Conservation (phyloP, 2,329 filamentous ascomycete species). For the Aspergillus fijiensis region DNA sequence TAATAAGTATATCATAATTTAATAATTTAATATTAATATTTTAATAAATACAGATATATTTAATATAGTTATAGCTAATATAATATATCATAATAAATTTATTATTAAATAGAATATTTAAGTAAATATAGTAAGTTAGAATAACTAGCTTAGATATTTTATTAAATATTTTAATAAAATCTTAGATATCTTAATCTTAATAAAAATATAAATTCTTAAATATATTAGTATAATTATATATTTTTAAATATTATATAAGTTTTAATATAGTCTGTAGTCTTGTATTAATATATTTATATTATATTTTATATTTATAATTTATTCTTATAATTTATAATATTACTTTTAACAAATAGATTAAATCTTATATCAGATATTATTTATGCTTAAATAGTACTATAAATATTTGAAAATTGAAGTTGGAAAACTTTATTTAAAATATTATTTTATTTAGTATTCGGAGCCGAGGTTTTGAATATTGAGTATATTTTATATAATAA, state of each 20-base stretch:
- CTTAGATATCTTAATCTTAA: not conserved
- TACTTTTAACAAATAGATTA: no score
- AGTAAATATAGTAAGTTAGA: no score
- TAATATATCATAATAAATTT: no score
- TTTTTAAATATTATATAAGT: not conserved
- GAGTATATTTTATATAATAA: not conserved
- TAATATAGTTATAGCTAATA: not conserved
- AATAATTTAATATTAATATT: not conserved
- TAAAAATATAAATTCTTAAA: not conserved
- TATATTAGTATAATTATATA: not conserved
- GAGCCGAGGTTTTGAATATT: not conserved
- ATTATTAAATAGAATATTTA: no score
- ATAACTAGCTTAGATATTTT: no score
- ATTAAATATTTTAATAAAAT: no score
- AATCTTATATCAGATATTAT: no score
- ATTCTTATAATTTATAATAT: not conserved
- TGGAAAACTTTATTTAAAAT: no score
- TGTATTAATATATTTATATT: not conserved
- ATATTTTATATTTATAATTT: not conserved
- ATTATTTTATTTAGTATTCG: not conserved
- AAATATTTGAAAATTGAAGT: no score
- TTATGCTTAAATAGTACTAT: no score
- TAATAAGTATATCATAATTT: not conserved
- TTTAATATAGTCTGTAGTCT: not conserved
- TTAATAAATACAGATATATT: not conserved